A percentile compares a stretch with the other conserved stretches of the same genome.
Evolutionary conservation across 163 green algal genomes (phyloP).

Genomic region (Chlorella variabilis): DNA sequence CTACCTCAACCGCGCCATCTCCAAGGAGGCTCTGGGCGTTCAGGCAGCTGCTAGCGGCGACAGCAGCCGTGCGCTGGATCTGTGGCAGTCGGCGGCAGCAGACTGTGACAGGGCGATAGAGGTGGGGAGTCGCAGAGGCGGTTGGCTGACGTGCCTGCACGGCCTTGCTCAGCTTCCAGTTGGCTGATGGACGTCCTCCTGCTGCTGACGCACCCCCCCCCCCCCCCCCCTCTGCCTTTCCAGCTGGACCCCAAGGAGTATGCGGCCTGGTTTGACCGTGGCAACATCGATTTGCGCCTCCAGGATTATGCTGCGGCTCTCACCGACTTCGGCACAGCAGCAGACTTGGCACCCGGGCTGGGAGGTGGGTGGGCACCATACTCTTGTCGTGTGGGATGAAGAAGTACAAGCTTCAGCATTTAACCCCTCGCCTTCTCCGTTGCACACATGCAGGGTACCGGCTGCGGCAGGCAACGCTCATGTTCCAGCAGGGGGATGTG

Average conservation of each 20-base stretch:
- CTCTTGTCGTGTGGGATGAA: too few species aligned
- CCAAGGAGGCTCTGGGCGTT: slow-evolving; percentile 54
- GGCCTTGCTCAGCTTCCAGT: too few species aligned
- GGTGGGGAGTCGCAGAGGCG: neutral
- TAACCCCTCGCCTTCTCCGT: too few species aligned
- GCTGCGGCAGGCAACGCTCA: slow-evolving; percentile 50
- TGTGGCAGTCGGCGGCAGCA: slow-evolving; percentile 11
- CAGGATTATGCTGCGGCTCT: slow-evolving; percentile 43
- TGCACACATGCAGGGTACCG: slow-evolving; percentile 40
- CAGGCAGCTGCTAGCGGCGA: slow-evolving; percentile 24
- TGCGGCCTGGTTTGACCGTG: slow-evolving; percentile 55
- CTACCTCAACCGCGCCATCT: slow-evolving; percentile 53
- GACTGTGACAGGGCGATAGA: slow-evolving; percentile 49
- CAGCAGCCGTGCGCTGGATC: neutral
- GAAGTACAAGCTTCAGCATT: too few species aligned
- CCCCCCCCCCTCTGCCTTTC: neutral
- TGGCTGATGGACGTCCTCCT: too few species aligned
- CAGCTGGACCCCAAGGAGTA: slow-evolving; percentile 23
- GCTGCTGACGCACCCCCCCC: neutral
- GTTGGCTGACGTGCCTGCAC: too few species aligned
- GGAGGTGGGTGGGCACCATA: slow-evolving; percentile 2
- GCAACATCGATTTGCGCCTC: slow-evolving; percentile 52
- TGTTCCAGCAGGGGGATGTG: slow-evolving; percentile 50
- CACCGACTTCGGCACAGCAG: slow-evolving; percentile 43
- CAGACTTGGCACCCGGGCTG: slow-evolving; percentile 59